Evolutionary conservation across 2,329 filamentous ascomycete genomes (phyloP).

Genomic region (Phialocephala subalpina): DNA sequence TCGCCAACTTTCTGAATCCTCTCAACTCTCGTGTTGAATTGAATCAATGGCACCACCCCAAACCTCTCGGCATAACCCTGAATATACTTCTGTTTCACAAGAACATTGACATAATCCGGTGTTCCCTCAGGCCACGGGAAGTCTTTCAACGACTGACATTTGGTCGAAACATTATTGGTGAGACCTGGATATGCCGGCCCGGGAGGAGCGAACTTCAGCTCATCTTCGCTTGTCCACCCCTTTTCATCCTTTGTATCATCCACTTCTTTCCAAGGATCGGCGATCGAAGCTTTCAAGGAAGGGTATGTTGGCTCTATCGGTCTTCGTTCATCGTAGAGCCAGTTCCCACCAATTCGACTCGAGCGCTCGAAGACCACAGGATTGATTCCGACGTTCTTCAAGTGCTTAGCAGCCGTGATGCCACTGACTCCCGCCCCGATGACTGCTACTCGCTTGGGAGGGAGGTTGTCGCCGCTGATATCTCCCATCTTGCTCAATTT

Average conservation of each 20-base stretch:
- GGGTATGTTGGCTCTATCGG: constrained; percentile 37
- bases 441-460: constrained; percentile 49
- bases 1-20: constrained; percentile 30
- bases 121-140: constrained; percentile 37
- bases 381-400: constrained; percentile 53
- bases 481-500: constrained; percentile 7
- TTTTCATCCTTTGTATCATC: not conserved
- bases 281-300: constrained; percentile 33
- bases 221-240: constrained; percentile 17
- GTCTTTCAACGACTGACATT: constrained; percentile 35
- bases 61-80: constrained; percentile 31
- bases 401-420: constrained; percentile 54
- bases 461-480: constrained; percentile 1
- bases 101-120: constrained; percentile 36
- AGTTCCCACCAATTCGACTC: constrained; percentile 60
- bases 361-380: constrained; percentile 63
- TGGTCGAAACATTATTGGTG: constrained; percentile 39
- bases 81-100: constrained; percentile 36
- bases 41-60: constrained; percentile 29
- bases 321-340: constrained; percentile 43
- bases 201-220: constrained; percentile 38
- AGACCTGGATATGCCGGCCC: constrained; percentile 39
- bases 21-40: constrained; percentile 38
- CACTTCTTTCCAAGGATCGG: constrained; percentile 25
- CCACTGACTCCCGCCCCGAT: constrained; percentile 62